Evolutionary conservation across 2,329 filamentous ascomycete species (phyloP), one percentile per base, ranked within the genome.

Genomic region (Colletotrichum somersetense): DNA sequence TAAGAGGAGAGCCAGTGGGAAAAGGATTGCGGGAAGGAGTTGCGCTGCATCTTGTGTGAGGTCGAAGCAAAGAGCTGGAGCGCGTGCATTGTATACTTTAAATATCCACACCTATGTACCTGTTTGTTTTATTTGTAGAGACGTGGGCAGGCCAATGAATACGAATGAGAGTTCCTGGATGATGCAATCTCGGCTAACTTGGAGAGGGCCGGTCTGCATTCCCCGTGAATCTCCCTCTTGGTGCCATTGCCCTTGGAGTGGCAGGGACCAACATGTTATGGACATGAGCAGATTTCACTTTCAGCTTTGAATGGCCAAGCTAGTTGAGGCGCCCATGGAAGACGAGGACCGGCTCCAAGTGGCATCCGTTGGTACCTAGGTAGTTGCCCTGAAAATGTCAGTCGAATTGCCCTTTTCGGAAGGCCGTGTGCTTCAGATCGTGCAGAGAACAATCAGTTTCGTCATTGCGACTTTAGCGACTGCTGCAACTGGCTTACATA

Each of bases 1-100:
- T n/a, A 23, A 20, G 18, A 53, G 38, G 55, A 6, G 14, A 38
- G 33, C 16, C 10, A 8, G 46, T 16, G 33, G 14, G 44, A 1
- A 12, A 2, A 23, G 12, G 12, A 10, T 48, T 20, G 3, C 10
- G 46, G 38, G 23, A 30, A 12, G 35, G 57, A 46, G 26, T 40
- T 67, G 23, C 42, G 50, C 46, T 64, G 50, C 40, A 64, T 33
- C 8, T 48, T 61, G 26, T 8, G 10, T 56, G 38, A 63, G 42
- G 23, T 23, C 11, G 40, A 23, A 46, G 55, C 26, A 52, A 55
- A 14, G 33, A 30, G 35, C 46, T n/a, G 23, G 12, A 56, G 67
- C 48, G 40, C 23, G 8, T 18, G n/a, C 23, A 50, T n/a, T 73
- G 69, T 73, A 65, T 56, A n/a, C 57, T 53, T 18, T 62, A 73